Percentiles rank a stretch among this genome's conserved stretches.
Conservation (phyloP, 108 stramenopile species). For the Skeletonema tropicum region DNA sequence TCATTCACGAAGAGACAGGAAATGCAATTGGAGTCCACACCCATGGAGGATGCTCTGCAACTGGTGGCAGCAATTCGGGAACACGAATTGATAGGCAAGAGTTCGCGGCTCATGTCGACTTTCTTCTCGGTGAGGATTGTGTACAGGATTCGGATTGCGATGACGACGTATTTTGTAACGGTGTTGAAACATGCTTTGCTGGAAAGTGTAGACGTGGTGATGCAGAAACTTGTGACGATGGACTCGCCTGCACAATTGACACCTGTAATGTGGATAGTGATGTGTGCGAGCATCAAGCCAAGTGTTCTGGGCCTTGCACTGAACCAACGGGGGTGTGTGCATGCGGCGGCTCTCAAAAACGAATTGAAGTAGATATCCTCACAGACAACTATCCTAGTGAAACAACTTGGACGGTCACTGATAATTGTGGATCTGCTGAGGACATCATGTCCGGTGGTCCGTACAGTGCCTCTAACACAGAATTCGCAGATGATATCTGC, state of each 20-base stretch:
- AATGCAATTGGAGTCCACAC: constrained; percentile 13
- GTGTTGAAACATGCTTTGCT: background rate
- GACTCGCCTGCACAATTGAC: background rate
- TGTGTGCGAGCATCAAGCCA: background rate
- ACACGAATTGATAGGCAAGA: background rate
- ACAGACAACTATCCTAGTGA: too few species aligned
- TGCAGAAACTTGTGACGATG: background rate
- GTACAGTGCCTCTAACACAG: too few species aligned
- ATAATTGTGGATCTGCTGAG: too few species aligned
- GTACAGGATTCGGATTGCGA: background rate
- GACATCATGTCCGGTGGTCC: too few species aligned
- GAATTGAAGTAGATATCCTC: too few species aligned
- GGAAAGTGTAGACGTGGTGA: background rate
- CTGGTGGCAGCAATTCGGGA: background rate
- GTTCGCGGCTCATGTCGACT: background rate
- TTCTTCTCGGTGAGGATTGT: too few species aligned
- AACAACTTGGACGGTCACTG: too few species aligned
- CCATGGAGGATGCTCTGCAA: too few species aligned
- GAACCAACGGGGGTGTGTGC: background rate
- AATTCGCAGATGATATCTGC: too few species aligned
- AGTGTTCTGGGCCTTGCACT: background rate
- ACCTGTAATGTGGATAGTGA: background rate
- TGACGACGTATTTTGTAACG: constrained; percentile 3
- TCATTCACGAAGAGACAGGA: constrained; percentile 5
- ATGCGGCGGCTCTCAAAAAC: background rate